These are phyloP conservation scores for Diaporthe batatas DNA, from an alignment of 2,329 filamentous ascomycete genomes.

Conservation along the genomic window DNA sequence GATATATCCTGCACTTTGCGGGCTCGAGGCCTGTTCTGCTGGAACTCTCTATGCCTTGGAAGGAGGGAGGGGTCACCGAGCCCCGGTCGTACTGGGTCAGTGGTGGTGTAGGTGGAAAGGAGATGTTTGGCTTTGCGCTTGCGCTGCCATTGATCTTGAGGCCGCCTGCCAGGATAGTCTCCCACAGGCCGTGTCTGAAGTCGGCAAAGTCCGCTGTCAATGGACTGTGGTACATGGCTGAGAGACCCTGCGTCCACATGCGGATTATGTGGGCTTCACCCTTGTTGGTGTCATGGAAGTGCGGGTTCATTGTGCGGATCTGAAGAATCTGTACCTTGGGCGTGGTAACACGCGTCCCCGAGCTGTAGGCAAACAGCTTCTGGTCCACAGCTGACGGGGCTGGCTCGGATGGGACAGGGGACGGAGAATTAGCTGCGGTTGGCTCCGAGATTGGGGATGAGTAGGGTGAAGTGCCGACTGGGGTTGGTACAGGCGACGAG, in stretches of 20 bases:
- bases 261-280: conserved; percentile 47
- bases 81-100: background rate
- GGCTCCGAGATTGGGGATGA: background rate
- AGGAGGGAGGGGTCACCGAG: background rate
- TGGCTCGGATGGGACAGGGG: background rate
- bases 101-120: background rate
- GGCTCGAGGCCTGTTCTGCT: conserved; percentile 18
- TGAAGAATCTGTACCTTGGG: conserved; percentile 47
- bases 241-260: conserved; percentile 51
- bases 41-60: background rate
- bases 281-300: conserved; percentile 49
- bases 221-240: conserved; percentile 48
- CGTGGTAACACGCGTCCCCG: background rate
- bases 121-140: background rate
- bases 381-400: background rate
- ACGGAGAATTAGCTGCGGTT: background rate
- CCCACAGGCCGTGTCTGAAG: conserved; percentile 22
- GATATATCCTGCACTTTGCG: conserved; percentile 37
- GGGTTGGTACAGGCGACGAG: conserved; percentile 7
- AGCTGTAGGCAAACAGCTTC: background rate
- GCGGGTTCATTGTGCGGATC: conserved; percentile 50
- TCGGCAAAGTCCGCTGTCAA: conserved; percentile 29
- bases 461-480: conserved; percentile 15
- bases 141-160: background rate
- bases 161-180: conserved; percentile 13